These are phyloP conservation scores for Yueomyces sinensis DNA, from an alignment of 805 yeast species.

Conservation along the genomic window DNA sequence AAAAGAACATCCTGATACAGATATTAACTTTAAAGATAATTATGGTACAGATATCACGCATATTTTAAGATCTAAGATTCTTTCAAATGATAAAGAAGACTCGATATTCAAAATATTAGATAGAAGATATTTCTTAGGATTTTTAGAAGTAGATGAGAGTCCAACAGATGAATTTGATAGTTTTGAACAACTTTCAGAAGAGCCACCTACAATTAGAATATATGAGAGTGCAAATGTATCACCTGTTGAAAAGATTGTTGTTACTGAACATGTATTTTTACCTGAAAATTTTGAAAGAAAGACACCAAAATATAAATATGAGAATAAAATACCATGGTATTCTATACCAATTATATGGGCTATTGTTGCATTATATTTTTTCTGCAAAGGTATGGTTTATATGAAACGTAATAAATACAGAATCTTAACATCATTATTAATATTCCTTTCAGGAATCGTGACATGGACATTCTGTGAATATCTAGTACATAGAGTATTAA, in stretches of 20 bases:
- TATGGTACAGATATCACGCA: neutral
- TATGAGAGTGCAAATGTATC: neutral
- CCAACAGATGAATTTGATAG: neutral
- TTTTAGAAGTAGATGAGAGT: neutral
- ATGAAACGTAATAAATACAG: no score
- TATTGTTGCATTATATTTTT: no score
- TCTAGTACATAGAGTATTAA: neutral
- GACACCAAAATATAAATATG: no score
- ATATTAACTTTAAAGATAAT: neutral
- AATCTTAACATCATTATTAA: no score
- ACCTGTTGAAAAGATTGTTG: neutral
- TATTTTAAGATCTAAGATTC: neutral
- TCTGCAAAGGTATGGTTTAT: no score
- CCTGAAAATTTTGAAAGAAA: no score
- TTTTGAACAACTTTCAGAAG: neutral
- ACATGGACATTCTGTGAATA: neutral
- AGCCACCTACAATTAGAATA: neutral
- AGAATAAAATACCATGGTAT: neutral
- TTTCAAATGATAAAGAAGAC: neutral
- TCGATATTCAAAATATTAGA: neutral
- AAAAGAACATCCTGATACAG: neutral
- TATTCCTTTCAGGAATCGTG: neutral
- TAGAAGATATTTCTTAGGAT: neutral
- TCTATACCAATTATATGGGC: neutral
- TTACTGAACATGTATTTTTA: no score